Base-by-base conservation (phyloP, 1,139 yeast genomes). In the Lodderomyces oxycetoniae region DNA sequence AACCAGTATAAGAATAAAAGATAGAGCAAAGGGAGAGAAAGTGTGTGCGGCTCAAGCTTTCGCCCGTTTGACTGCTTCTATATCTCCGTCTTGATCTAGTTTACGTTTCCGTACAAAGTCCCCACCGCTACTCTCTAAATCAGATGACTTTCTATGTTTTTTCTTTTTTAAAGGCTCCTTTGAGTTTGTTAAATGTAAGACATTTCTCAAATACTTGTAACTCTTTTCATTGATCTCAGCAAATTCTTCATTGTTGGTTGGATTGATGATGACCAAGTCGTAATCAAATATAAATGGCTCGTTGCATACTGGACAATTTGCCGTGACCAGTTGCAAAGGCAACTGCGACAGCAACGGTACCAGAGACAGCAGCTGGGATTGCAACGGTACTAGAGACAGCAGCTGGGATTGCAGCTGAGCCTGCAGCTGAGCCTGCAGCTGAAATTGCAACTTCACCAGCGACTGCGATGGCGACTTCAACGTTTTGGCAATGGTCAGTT, bases 101-200 rank as follows among this genome's bases (percentile, higher is more conserved):
- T 37, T 40, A 17, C 42, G 22, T 28, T 39, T 39, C 26, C 33
- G 30, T 7, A 39, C 27, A 16, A 34, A 29, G 12, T 35, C 39
- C 15, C 31, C 40, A 17, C n/a, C 23, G 14, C 23, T 20, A 9
- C 23, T n/a, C 23, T 20, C 17, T n/a, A 5, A 11, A 6, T 7
- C 26, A 10, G 16, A 14, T 17, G n/a, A n/a, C 12, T 17, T 24
- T 30, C 22, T 44, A 28, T 30, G 10, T 39, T 57, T 58, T 40
- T 54, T 59, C 40, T 43, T 51, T 40, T 63, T 59, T 29, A 45
- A 43, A 14, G 58, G 54, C 37, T 59, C 64, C 40, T 77, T 62
- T 6, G 76, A 65, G 48, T 83, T 88, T 3, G 73, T 52, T 5
- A 74, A 43, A 1, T 43, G 46, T 12, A 31, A 19, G 10, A 52